Conservation (phyloP, 805 yeast genomes). For the Candida xiaguanensis region DNA sequence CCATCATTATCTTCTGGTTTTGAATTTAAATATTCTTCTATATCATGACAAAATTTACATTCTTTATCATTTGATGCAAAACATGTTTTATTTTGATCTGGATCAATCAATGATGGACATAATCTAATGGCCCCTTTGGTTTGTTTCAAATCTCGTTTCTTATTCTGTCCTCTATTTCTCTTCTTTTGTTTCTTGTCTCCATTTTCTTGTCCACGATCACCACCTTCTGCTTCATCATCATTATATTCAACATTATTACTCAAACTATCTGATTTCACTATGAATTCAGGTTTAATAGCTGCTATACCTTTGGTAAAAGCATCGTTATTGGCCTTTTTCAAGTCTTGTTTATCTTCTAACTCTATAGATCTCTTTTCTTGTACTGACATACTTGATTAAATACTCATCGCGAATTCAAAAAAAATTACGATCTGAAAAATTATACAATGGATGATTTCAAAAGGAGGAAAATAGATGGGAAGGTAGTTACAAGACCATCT, state of each 20-base stretch:
- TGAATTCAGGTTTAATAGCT: slow-evolving; percentile 67
- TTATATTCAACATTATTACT: slow-evolving; percentile 31
- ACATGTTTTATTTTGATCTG: slow-evolving; percentile 46
- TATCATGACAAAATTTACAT: slow-evolving; percentile 78
- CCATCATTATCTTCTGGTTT: slow-evolving; percentile 77
- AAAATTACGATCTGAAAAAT: neutral
- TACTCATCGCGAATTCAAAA: slow-evolving; percentile 2
- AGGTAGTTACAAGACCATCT: slow-evolving; percentile 18
- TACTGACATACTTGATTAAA: neutral
- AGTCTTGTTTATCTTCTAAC: slow-evolving; percentile 9
- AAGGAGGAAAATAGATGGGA: slow-evolving; percentile 24
- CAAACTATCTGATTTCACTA: slow-evolving; percentile 41
- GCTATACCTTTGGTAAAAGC: slow-evolving; percentile 61
- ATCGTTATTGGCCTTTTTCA: slow-evolving; percentile 20
- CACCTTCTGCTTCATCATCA: slow-evolving; percentile 45
- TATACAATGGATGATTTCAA: slow-evolving; percentile 20
- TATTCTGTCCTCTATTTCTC: slow-evolving; percentile 66
- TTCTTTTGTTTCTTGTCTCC: slow-evolving; percentile 29
- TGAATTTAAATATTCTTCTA: slow-evolving; percentile 54
- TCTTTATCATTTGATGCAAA: slow-evolving; percentile 56
- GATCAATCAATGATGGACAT: slow-evolving; percentile 63
- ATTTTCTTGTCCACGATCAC: slow-evolving; percentile 35
- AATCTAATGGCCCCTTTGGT: slow-evolving; percentile 58
- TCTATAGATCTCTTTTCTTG: slow-evolving; percentile 16
- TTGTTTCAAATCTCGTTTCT: slow-evolving; percentile 73